These are phyloP conservation scores for Neurospora intermedia DNA, from an alignment of 495 filamentous ascomycete genomes.

Conservation along the genomic window DNA sequence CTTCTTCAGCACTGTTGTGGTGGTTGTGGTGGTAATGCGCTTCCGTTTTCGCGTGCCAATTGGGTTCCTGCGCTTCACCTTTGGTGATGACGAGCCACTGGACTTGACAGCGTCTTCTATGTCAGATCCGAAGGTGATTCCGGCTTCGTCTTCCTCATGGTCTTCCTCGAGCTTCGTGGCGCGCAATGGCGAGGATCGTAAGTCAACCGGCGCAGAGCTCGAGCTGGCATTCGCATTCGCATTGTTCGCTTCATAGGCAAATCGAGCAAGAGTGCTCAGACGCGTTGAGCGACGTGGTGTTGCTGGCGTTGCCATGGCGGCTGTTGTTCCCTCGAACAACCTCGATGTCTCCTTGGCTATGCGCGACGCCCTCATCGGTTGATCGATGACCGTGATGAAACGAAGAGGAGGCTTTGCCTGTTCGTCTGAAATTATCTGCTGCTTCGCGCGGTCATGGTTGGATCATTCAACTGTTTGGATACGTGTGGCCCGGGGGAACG, in stretches of 20 bases:
- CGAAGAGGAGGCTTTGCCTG: background rate
- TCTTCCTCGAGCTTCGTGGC: conserved; percentile 18
- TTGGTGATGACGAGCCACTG: background rate
- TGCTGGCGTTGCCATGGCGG: conserved; percentile 14
- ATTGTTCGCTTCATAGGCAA: conserved; percentile 25
- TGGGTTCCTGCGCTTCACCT: background rate
- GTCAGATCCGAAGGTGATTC: conserved; percentile 31
- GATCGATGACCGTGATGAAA: background rate
- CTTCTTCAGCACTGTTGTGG: conserved; percentile 6
- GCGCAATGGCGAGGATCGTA: background rate
- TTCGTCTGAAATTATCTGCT: background rate
- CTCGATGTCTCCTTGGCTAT: conserved; percentile 49
- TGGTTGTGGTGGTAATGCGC: conserved; percentile 23
- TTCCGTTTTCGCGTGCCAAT: conserved; percentile 40
- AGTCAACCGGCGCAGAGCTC: conserved; percentile 6
- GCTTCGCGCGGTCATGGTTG: background rate
- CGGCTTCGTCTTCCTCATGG: conserved; percentile 8
- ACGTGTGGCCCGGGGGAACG: background rate
- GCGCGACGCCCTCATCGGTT: conserved; percentile 50
- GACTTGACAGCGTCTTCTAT: conserved; percentile 52
- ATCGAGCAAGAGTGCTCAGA: conserved; percentile 28
- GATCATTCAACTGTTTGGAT: background rate
- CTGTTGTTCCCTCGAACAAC: conserved; percentile 11
- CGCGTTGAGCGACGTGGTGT: conserved; percentile 37
- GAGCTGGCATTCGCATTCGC: conserved; percentile 18